phyloP scores from a whole-genome alignment of 768 basidiomycete genomes.

The Hygrocybe punicea region DNA sequence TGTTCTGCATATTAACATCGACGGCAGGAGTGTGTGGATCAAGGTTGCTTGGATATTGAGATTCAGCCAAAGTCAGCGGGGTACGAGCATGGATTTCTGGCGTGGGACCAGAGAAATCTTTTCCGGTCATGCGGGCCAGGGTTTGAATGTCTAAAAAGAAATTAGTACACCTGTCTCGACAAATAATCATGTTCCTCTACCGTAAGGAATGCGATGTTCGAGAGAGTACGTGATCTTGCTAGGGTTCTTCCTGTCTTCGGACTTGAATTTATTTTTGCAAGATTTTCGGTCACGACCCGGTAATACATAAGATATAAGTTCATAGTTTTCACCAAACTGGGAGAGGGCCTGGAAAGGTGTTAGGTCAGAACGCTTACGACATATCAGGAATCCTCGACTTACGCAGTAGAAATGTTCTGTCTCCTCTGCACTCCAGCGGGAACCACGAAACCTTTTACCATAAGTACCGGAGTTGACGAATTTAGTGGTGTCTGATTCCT shows the following conservation, averaged over 20 bases:
- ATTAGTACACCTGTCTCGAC: neutral
- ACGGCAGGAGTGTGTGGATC: neutral
- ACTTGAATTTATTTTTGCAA: constrained; percentile 91
- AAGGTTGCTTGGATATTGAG: neutral
- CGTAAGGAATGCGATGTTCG: constrained; percentile 59
- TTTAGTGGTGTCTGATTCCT: constrained; percentile 78
- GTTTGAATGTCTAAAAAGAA: constrained; percentile 61
- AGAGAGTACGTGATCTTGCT: constrained; percentile 72
- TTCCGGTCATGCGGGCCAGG: constrained; percentile 76
- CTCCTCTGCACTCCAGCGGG: constrained; percentile 86
- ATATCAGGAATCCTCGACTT: constrained; percentile 22
- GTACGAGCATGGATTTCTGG: constrained; percentile 57
- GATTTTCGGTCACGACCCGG: constrained; percentile 84
- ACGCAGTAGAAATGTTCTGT: constrained; percentile 87
- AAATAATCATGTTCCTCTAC: constrained; percentile 1
- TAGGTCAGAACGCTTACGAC: constrained; percentile 4
- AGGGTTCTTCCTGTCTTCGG: constrained; percentile 79
- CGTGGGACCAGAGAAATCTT: constrained; percentile 78
- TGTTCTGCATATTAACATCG: neutral
- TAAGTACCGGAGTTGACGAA: constrained; percentile 85
- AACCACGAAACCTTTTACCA: constrained; percentile 74
- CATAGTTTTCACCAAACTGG: constrained; percentile 91
- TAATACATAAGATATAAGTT: constrained; percentile 81
- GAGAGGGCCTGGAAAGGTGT: constrained; percentile 64
- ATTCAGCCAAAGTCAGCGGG: constrained; percentile 28